Percentiles rank a stretch among this genome's conserved stretches.
These are phyloP conservation scores for Inga oerstediana DNA, from an alignment of 306 rosid genomes.

Conservation along the genomic window DNA sequence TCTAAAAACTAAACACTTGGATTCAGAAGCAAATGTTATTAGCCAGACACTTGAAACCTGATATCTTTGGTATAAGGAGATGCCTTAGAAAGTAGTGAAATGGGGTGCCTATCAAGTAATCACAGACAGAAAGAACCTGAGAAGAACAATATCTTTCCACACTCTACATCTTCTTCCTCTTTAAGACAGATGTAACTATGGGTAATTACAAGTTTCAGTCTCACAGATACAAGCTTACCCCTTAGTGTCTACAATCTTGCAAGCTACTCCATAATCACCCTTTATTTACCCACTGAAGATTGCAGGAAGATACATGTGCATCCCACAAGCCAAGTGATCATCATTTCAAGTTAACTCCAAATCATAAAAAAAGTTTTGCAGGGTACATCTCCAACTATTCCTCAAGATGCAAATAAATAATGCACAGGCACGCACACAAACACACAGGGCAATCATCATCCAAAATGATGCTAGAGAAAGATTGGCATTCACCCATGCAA, in stretches of 20 bases:
- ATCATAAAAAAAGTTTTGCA: neutral
- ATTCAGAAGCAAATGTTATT: neutral
- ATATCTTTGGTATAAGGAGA: neutral
- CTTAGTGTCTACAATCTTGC: neutral
- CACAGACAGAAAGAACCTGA: neutral
- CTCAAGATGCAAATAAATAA: slow-evolving; percentile 1
- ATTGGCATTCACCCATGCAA: slow-evolving; percentile 20
- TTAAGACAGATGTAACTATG: slow-evolving; percentile 11
- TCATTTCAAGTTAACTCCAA: neutral
- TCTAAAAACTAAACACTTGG: neutral
- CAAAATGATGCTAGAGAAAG: slow-evolving; percentile 9
- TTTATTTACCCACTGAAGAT: neutral
- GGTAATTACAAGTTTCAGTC: slow-evolving; percentile 18
- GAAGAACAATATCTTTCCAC: neutral
- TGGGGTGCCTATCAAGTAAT: neutral
- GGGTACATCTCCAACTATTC: slow-evolving; percentile 1
- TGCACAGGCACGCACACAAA: neutral
- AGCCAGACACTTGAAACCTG: slow-evolving; percentile 1
- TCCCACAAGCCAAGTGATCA: slow-evolving; percentile 3
- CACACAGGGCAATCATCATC: neutral
- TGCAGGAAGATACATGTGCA: neutral
- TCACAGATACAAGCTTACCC: neutral
- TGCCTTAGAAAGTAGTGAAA: neutral
- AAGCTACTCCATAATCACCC: slow-evolving; percentile 10
- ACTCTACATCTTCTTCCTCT: neutral